A percentile compares a stretch with the other conserved stretches of the same genome.
Conservation (phyloP, 345 rosid species). For the Camelina hispida region DNA sequence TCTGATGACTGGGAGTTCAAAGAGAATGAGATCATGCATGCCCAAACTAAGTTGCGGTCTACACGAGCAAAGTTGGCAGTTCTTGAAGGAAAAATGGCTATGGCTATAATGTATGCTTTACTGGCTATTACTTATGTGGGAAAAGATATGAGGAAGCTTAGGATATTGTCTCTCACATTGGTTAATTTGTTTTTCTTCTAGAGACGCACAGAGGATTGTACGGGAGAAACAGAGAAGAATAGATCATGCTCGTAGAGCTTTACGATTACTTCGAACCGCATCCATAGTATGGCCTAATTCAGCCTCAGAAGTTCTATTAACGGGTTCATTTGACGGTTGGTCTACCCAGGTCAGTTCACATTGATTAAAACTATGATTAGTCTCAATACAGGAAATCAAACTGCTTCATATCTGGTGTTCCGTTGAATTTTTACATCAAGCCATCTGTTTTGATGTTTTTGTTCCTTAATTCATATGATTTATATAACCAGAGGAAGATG, state of each 20-base stretch:
- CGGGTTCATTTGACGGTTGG: slow-evolving; percentile 98
- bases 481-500: slow-evolving; percentile 80
- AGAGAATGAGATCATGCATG: slow-evolving; percentile 73
- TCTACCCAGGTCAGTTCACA: slow-evolving; percentile 67
- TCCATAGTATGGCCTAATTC: slow-evolving; percentile 86
- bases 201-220: slow-evolving; percentile 73
- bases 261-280: slow-evolving; percentile 64
- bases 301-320: slow-evolving; percentile 79
- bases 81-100: slow-evolving; percentile 90
- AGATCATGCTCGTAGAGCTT: slow-evolving; percentile 68
- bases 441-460: not conserved
- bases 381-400: not conserved
- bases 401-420: slow-evolving; percentile 15
- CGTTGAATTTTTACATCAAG: slow-evolving; percentile 17
- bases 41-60: slow-evolving; percentile 74
- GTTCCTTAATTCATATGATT: slow-evolving; percentile 7
- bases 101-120: slow-evolving; percentile 63
- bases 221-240: slow-evolving; percentile 77
- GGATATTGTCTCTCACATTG: slow-evolving; percentile 15
- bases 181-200: slow-evolving; percentile 39
- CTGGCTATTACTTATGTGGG: slow-evolving; percentile 19
- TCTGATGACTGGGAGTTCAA: slow-evolving; percentile 89
- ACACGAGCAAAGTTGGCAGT: slow-evolving; percentile 80
- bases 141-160: slow-evolving; percentile 11
- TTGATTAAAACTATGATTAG: not conserved